A percentile compares a stretch with the other conserved stretches of the same genome.
phyloP scores from a whole-genome alignment of 805 yeast species.

The Kluyveromyces siamensis region DNA sequence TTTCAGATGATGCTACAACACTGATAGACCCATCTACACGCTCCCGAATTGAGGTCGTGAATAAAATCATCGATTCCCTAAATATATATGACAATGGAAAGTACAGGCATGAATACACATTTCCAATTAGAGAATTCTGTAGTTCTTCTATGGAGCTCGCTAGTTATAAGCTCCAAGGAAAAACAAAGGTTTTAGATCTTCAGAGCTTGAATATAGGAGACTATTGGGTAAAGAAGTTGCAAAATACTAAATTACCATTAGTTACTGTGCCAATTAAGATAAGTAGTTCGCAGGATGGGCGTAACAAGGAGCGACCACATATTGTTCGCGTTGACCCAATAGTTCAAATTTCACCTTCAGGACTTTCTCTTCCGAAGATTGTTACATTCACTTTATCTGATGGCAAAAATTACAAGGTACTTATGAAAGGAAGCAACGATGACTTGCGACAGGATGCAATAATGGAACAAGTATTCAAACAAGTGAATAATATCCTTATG shows the following conservation, averaged over 20 bases:
- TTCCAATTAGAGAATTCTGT: slow-evolving; percentile 43
- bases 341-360: slow-evolving; percentile 64
- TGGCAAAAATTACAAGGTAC: slow-evolving; percentile 50
- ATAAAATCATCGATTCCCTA: slow-evolving; percentile 36
- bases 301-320: slow-evolving; percentile 39
- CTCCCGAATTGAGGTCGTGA: slow-evolving; percentile 46
- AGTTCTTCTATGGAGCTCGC: slow-evolving; percentile 45
- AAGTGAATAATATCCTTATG: slow-evolving; percentile 61
- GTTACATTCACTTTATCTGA: slow-evolving; percentile 43
- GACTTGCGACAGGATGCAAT: slow-evolving; percentile 93
- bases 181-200: slow-evolving; percentile 15
- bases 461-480: slow-evolving; percentile 93
- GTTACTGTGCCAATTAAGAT: slow-evolving; percentile 49
- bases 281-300: slow-evolving; percentile 32
- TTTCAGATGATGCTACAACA: slow-evolving; percentile 31
- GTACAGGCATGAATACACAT: slow-evolving; percentile 27
- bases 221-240: slow-evolving; percentile 52
- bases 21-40: slow-evolving; percentile 30
- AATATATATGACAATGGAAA: slow-evolving; percentile 15
- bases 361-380: slow-evolving; percentile 84
- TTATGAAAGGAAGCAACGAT: slow-evolving; percentile 81
- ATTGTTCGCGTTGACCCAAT: slow-evolving; percentile 38
- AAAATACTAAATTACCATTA: slow-evolving; percentile 44
- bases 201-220: slow-evolving; percentile 33
- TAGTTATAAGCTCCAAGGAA: slow-evolving; percentile 26